Base-by-base conservation (phyloP, 164 flowering plant species). In the Liquidambar formosana region DNA sequence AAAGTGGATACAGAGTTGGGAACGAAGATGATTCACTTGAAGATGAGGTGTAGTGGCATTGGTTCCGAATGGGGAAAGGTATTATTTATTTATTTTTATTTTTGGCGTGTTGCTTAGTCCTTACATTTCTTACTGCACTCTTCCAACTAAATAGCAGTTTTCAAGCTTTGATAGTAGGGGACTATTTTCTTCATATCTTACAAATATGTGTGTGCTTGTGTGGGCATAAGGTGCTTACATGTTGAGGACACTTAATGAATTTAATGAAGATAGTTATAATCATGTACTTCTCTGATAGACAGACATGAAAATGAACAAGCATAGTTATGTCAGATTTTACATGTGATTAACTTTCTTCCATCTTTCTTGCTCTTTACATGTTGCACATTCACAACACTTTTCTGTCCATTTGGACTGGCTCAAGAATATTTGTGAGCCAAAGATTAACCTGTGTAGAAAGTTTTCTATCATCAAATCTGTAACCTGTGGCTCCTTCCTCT, bases 41-140 rank as follows among this genome's bases (percentile, higher is more conserved):
- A 94, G 84, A 86, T 93, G 97, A 84, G 99, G 72, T 89, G 95
- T 76, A 69, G 89, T 52, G 89, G 89, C 67, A 83, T 93, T 78
- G 88, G 79, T 69, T 68, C 97, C 58, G 89, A 89, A 63, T 94
- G 99, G 99, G 97, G 97, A 78, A 89, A 91, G 99, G 99, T 94
- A 88, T 19, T 3, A 18, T 23, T 21, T 33, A 25, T 67, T 22
- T 19, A 41, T 23, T 43, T 56, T 49, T n/a, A 19, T 9, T 54
- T 14, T 25, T 18, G n/a, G 0, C 57, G 15, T 48, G 51, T 21
- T 62, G n/a, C 22, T 28, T 62, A 62, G 18, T 10, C 49, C 65
- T 62, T 21, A 33, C 62, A 15, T 46, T 49, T 14, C 66, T 46
- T 26, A 22, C 43, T 63, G 66, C 43, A 23, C 43, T 63, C 41